A percentile compares a stretch with the other conserved stretches of the same genome.
Evolutionary conservation across 2,329 filamentous ascomycete species (phyloP).

Genomic region (Didymellaceae sp.): DNA sequence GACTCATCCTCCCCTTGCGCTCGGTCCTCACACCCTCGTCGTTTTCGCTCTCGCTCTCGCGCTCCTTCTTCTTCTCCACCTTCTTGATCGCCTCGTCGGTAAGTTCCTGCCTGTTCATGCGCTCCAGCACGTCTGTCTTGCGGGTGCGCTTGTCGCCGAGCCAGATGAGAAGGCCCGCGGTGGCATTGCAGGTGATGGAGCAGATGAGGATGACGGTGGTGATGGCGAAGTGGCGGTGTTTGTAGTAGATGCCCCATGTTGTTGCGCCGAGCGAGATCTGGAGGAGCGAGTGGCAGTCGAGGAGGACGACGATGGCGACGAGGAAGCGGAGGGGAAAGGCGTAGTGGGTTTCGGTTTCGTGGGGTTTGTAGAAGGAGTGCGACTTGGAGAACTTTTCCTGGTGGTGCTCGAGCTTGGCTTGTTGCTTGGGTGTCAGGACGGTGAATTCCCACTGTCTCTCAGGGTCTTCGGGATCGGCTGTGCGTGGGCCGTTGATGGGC

Average conservation of each 20-base stretch:
- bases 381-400: constrained; percentile 80
- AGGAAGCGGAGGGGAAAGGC: constrained; percentile 79
- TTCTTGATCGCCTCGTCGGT: constrained; percentile 70
- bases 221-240: constrained; percentile 70
- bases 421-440: constrained; percentile 70
- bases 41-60: constrained; percentile 49
- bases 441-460: constrained; percentile 58
- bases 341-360: constrained; percentile 82
- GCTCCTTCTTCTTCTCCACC: constrained; percentile 52
- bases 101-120: constrained; percentile 76
- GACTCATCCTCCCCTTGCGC: constrained; percentile 24
- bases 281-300: constrained; percentile 80
- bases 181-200: constrained; percentile 78
- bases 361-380: constrained; percentile 88
- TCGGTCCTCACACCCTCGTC: constrained; percentile 25
- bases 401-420: constrained; percentile 74
- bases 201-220: constrained; percentile 83
- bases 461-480: constrained; percentile 42
- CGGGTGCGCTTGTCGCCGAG: constrained; percentile 77
- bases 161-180: constrained; percentile 76
- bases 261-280: constrained; percentile 80
- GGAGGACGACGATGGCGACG: constrained; percentile 76
- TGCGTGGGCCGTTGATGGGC: constrained; percentile 51
- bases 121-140: constrained; percentile 84
- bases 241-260: constrained; percentile 80